Base-by-base conservation (phyloP, 306 rosid genomes). In the Luffa acutangula region DNA sequence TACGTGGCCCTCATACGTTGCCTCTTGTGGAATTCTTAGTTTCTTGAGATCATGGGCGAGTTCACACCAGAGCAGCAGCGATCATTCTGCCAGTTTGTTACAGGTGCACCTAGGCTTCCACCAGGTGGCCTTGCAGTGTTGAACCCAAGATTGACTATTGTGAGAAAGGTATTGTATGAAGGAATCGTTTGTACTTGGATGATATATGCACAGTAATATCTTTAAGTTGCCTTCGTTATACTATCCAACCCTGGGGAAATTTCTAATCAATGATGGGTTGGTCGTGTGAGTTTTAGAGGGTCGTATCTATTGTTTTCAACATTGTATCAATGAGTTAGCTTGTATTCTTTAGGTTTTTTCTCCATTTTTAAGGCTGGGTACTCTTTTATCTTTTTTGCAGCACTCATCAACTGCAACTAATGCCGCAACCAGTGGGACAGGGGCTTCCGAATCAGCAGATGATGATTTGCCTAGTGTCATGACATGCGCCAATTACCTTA, bases 401-500 rank as follows among this genome's bases (percentile, higher is more conserved):
- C 98, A 89, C 66, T 96, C 99, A 8, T 87, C 93, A 12, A 75
- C 88, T 1, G 86, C 93, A 6, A 82, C 77, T 48, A 91, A 90
- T 83, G 77, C 90, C n/a, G 85, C 96, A 14, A 34, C 91, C 17
- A 91, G 90, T 69, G 98, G 93, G 58, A 90, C 85, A 6, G 99
- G 96, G 65, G 88, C 90, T 78, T 83, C 90, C 18, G 99, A 96
- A 80, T 80, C 89, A 56, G 96, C 97, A 17, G 99, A 96, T 81
- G 98, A 96, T 71, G 99, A 96, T 82, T 82, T 96, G 89, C 99
- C 99, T 1, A 96, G 99, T 88, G 99, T 96, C 71, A 96, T 96
- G 99, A 96, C 99, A 3, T 96, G 99, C 82, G 99, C 99, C 65
- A 96, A 96, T 89, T 96, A 96, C 89, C 86, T 96, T 81, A 96